Conservation (phyloP, 2,329 filamentous ascomycete genomes). For the Sordariomycetes sp. region DNA sequence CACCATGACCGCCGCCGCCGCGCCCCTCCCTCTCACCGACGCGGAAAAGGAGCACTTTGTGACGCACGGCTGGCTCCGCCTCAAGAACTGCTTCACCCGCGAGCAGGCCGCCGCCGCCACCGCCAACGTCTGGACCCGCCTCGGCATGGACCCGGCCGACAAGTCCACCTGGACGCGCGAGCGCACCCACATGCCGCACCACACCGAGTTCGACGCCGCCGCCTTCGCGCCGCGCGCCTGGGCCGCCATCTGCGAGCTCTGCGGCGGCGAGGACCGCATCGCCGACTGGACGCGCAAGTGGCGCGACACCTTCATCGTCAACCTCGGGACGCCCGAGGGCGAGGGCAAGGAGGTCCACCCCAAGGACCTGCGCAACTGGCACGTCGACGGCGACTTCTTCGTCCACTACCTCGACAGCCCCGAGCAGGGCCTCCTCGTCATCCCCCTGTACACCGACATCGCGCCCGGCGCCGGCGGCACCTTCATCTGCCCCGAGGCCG, state of each 20-base stretch:
- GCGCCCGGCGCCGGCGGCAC: conserved; percentile 48
- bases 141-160: conserved; percentile 51
- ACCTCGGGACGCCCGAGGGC: conserved; percentile 43
- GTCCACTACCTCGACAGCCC: conserved; percentile 58
- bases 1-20: too few relatives aligned
- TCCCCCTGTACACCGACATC: conserved; percentile 55
- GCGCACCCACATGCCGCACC: conserved; percentile 51
- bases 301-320: conserved; percentile 57
- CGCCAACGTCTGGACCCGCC: conserved; percentile 44
- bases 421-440: conserved; percentile 56
- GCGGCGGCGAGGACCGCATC: conserved; percentile 47
- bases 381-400: conserved; percentile 62
- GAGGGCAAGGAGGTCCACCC: conserved; percentile 36
- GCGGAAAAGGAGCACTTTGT: conserved; percentile 27
- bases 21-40: conserved; percentile 15
- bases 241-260: conserved; percentile 51
- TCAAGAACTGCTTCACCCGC: conserved; percentile 19
- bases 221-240: conserved; percentile 52
- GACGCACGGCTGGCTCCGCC: conserved; percentile 21
- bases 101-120: conserved; percentile 21
- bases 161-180: conserved; percentile 51
- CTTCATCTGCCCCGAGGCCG: conserved; percentile 46
- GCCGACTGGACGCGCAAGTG: conserved; percentile 35
- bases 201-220: conserved; percentile 36
- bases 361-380: conserved; percentile 44